These are phyloP conservation scores for Syzygium aromaticum DNA, from an alignment of 345 rosid genomes.

Conservation along the genomic window DNA sequence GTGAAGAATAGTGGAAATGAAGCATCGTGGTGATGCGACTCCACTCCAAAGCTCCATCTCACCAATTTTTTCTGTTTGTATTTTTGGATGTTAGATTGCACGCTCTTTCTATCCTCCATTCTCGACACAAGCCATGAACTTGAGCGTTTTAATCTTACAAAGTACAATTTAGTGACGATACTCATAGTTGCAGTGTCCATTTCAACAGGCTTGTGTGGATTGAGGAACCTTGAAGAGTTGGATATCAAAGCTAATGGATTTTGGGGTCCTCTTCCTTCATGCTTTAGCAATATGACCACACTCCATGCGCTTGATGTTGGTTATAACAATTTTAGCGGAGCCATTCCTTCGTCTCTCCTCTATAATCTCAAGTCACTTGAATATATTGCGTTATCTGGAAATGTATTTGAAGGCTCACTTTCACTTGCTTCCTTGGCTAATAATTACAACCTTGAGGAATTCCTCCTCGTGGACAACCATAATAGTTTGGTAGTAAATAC, in stretches of 20 bases:
- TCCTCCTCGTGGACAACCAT: fast-evolving
- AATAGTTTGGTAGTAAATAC: background rate
- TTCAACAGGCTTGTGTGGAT: background rate
- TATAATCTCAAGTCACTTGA: background rate
- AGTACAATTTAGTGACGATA: background rate
- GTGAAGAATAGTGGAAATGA: background rate
- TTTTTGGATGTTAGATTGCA: too few relatives aligned
- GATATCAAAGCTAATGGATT: background rate
- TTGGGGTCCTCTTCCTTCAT: background rate
- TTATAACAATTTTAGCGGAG: background rate
- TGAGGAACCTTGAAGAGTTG: constrained; percentile 1
- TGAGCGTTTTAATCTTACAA: too few relatives aligned
- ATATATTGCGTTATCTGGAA: background rate
- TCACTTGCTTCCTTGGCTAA: background rate
- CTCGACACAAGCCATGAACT: too few relatives aligned
- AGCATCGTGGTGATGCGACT: too few relatives aligned
- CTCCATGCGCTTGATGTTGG: background rate
- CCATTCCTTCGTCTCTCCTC: background rate
- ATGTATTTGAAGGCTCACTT: background rate
- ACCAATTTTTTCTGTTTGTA: too few relatives aligned
- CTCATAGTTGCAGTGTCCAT: background rate
- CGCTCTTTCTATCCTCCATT: too few relatives aligned
- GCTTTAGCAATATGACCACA: background rate
- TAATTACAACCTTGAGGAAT: background rate
- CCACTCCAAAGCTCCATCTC: background rate